These are phyloP conservation scores for Penicillium dipodomyicola DNA, from an alignment of 495 filamentous ascomycete species.

Conservation along the genomic window DNA sequence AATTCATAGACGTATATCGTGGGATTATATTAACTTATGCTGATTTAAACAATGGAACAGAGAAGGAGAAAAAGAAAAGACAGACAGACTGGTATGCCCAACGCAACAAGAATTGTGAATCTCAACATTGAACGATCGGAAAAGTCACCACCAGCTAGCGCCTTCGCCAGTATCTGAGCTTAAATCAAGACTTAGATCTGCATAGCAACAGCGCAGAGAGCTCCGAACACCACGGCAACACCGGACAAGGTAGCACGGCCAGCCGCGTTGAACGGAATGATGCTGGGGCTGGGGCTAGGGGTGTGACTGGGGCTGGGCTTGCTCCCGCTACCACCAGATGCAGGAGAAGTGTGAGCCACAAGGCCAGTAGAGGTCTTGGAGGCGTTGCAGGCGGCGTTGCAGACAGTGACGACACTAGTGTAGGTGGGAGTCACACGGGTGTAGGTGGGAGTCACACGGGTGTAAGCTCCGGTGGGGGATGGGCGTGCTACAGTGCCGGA, in stretches of 20 bases:
- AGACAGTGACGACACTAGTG: slow-evolving; percentile 12
- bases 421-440: slow-evolving; percentile 6
- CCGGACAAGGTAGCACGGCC: slow-evolving; percentile 30
- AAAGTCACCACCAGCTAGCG: neutral
- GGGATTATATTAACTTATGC: slow-evolving; percentile 21
- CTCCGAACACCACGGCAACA: slow-evolving; percentile 25
- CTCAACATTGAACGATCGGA: slow-evolving; percentile 10
- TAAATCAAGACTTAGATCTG: slow-evolving; percentile 22
- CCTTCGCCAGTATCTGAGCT: neutral
- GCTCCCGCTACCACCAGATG: neutral
- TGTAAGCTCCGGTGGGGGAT: neutral
- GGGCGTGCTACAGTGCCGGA: neutral
- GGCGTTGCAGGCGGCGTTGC: slow-evolving; percentile 6
- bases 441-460: slow-evolving; percentile 6
- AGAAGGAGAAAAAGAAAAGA: slow-evolving; percentile 8
- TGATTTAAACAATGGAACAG: slow-evolving; percentile 12
- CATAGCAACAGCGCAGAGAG: slow-evolving; percentile 22
- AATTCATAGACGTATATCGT: slow-evolving; percentile 17
- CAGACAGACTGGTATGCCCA: slow-evolving; percentile 11
- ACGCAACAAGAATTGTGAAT: slow-evolving; percentile 7
- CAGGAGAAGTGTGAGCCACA: slow-evolving; percentile 2
- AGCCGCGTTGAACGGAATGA: slow-evolving; percentile 28
- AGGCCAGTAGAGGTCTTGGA: slow-evolving; percentile 9
- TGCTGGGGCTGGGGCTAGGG: slow-evolving; percentile 13
- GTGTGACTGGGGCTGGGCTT: slow-evolving; percentile 7